Base-by-base conservation (phyloP, 192 early-diverging fungal species). In the Rhizophagus clarus region DNA sequence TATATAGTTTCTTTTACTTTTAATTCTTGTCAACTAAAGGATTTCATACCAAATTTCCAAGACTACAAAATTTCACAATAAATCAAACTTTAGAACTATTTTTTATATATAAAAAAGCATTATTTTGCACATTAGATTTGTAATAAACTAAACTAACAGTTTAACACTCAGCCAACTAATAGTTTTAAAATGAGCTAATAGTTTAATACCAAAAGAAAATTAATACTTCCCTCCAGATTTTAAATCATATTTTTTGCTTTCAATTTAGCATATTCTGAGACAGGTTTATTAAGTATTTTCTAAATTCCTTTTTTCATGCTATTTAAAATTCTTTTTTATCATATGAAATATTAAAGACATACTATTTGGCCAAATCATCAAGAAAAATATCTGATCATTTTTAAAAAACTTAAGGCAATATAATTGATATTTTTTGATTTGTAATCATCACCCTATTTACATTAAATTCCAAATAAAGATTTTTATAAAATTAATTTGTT, bases 71-170 rank as follows among this genome's bases (percentile, higher is more conserved):
- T 76, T 76, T 63, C 20, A 32, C 26, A 78, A 66, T 69, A 78
- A 69, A 66, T 24, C 42, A 78, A 78, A 60, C 31, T 68, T 78
- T 68, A 78, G 29, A 69, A 37, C 22, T 76, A 66, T 76, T 40
- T 34, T 47, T 76, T 76, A 76, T 24, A 76, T 40, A 64, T 24
- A 47, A 69, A 17, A 68, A 10, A 63, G 7, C 32, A 69, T 69
- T 78, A 9, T 32, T 66, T 64, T 68, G 12, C 61, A 76, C 24
- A 64, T 42, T 29, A 51, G 29, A 69, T 4, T 49, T 69, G 66
- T 69, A 78, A 66, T 47, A 47, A 78, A 78, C 76, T 47, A 47
- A 78, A 78, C 76, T 26, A 76, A 76, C 64, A 78, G 76, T 78
- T 78, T 66, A 78, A 69, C 64, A 78, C 66, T 47, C 76, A 56